These are phyloP conservation scores for Talaromyces sp. DNA, from an alignment of 2,329 filamentous ascomycete species.

Conservation along the genomic window DNA sequence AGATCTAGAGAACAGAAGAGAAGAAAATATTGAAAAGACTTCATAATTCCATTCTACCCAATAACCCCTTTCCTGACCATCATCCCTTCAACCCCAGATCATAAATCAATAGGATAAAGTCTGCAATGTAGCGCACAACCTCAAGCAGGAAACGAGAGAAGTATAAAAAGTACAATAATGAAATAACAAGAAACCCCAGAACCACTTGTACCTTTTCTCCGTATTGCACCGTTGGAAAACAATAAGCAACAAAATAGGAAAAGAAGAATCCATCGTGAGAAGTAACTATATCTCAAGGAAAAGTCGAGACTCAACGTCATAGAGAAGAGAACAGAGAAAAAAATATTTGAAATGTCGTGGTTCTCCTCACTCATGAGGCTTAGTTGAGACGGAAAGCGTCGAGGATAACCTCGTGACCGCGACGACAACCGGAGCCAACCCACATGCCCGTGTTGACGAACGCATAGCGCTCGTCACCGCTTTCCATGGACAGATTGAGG, in stretches of 20 bases:
- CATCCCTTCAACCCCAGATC: background rate
- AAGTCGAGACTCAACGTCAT: background rate
- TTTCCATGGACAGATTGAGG: slow-evolving; percentile 48
- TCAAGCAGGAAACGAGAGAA: background rate
- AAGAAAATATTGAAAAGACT: too few relatives aligned
- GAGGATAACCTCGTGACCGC: slow-evolving; percentile 43
- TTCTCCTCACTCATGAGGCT: background rate
- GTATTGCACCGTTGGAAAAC: slow-evolving; percentile 7
- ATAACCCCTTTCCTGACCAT: background rate
- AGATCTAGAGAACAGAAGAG: too few relatives aligned
- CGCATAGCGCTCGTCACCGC: slow-evolving; percentile 48
- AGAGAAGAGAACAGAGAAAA: background rate
- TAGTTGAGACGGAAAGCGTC: slow-evolving; percentile 39
- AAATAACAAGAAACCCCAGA: background rate
- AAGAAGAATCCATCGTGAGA: slow-evolving; percentile 1
- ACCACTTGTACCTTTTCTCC: slow-evolving; percentile 11
- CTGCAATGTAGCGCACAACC: background rate
- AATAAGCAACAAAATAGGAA: background rate
- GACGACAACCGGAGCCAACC: slow-evolving; percentile 48
- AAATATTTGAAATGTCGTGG: background rate
- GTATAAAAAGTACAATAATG: background rate
- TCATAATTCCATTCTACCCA: background rate
- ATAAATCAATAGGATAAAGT: background rate
- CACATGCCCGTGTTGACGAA: slow-evolving; percentile 51
- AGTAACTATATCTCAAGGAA: slow-evolving; percentile 6